Base-by-base conservation (phyloP, 208 protist species). In the Leishmania braziliensis region DNA sequence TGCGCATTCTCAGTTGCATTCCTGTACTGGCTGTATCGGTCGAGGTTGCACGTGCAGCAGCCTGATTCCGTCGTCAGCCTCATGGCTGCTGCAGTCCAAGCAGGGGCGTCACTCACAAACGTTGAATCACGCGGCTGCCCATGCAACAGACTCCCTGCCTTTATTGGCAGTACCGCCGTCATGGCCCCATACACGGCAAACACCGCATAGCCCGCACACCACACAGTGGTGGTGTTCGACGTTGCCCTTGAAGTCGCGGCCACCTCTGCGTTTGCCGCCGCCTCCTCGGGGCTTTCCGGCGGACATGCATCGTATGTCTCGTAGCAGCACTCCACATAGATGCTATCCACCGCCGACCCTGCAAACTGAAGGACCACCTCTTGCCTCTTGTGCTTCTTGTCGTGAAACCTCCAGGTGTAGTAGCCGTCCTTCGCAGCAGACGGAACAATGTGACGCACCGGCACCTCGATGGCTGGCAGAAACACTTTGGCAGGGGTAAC, bases 311-410 rank as follows among this genome's bases (percentile, higher is more conserved):
- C 76, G 9, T 62, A 18, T 9, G 81, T 87, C 65, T 93, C 92
- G 81, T 93, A 97, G 85, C 93, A 97, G 77, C 88, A 95, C 83
- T 97, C 91, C 46, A 97, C 84, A 71, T 93, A 97, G 23, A 97
- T 83, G 46, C 84, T 82, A 60, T 95, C 93, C 1, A 53, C 66
- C 23, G 66, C n/a, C 14, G 84, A 70, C 12, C 88, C 90, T 20
- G 72, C 79, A 78, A 92, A 89, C 60, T 89, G 77, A 16, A 93
- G 39, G 4, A 87, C 72, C 3, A 81, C 46, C 54, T 80, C 78
- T 26, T 72, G 23, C 77, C 86, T 80, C 26, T 79, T 54, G 70
- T 73, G 69, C 51, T 60, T 74, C 56, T 85, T 88, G 65, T 85
- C 68, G 71, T 88, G 80, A 74, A 95, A 95, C 0, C 85, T 86